Percentiles rank a stretch among this genome's conserved stretches.
phyloP scores from a whole-genome alignment of 768 basidiomycete species.

The Lyophyllum shimeji region DNA sequence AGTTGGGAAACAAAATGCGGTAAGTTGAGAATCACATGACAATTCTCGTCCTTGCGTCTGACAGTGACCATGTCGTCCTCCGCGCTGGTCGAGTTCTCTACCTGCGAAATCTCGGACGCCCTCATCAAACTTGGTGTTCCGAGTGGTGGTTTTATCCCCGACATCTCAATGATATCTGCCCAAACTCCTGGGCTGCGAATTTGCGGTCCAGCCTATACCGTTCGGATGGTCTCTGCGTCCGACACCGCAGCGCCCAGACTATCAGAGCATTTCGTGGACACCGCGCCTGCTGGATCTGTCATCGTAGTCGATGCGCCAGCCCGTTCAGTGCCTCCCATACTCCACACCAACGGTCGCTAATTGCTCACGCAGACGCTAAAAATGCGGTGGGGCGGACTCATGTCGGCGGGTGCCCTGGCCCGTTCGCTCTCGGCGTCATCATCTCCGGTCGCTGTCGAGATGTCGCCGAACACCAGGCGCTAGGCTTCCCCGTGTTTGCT shows the following conservation, averaged over 20 bases:
- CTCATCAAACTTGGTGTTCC: conserved; percentile 74
- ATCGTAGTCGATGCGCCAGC: conserved; percentile 76
- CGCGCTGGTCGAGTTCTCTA: conserved; percentile 42
- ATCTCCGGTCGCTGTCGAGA: conserved; percentile 88
- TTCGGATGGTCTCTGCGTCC: conserved; percentile 69
- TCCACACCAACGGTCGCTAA: conserved; percentile 18
- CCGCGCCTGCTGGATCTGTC: conserved; percentile 59
- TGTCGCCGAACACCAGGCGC: conserved; percentile 68
- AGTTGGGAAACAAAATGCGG: not conserved
- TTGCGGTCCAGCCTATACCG: conserved; percentile 86
- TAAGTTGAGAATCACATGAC: not conserved
- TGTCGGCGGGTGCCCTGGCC: conserved; percentile 82
- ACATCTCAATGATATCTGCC: conserved; percentile 61
- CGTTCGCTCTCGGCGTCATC: conserved; percentile 73
- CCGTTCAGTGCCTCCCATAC: conserved; percentile 39
- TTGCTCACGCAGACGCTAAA: conserved; percentile 51
- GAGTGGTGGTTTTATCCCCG: conserved; percentile 80
- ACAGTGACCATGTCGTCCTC: conserved; percentile 23
- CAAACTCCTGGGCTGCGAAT: conserved; percentile 31
- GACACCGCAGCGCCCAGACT: conserved; percentile 64
- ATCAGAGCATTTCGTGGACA: conserved; percentile 80
- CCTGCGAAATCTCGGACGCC: conserved; percentile 88
- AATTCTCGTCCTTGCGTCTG: not conserved
- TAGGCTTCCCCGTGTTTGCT: conserved; percentile 80
- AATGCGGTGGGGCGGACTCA: conserved; percentile 92